Conservation (phyloP, 345 rosid genomes). For the Arabidopsis suecica region DNA sequence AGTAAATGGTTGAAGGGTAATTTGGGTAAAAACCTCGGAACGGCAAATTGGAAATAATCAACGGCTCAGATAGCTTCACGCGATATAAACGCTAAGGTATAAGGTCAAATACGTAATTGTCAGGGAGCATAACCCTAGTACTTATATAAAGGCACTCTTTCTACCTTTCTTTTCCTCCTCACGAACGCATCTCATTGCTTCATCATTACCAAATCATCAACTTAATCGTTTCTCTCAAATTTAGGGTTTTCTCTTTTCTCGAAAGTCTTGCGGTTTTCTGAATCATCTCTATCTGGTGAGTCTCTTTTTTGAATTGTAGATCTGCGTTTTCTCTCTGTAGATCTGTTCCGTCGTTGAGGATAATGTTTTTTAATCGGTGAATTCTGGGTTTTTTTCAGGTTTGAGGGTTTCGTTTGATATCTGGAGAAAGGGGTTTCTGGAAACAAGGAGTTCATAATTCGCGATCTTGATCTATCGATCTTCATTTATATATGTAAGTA, state of each 20-base stretch:
- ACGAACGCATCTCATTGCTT: constrained; percentile 47
- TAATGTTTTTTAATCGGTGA: background rate
- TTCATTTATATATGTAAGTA: constrained; percentile 33
- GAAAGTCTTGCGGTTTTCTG: constrained; percentile 19
- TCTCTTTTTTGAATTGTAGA: background rate
- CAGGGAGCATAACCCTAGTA: background rate
- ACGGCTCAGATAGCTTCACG: constrained; percentile 24
- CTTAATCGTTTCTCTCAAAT: constrained; percentile 24
- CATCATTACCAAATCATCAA: constrained; percentile 48
- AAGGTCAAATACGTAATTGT: constrained; percentile 37
- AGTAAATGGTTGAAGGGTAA: constrained; percentile 14
- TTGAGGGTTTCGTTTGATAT: constrained; percentile 41
- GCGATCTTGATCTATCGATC: background rate
- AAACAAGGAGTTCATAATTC: background rate
- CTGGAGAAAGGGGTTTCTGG: constrained; percentile 31
- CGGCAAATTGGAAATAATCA: constrained; percentile 26
- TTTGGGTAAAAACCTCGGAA: constrained; percentile 13
- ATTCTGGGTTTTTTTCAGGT: constrained; percentile 28
- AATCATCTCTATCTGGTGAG: constrained; percentile 40
- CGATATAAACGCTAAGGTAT: background rate
- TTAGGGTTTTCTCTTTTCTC: constrained; percentile 26
- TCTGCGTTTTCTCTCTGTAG: constrained; percentile 4
- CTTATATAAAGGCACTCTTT: constrained; percentile 32
- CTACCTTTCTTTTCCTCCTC: constrained; percentile 19
- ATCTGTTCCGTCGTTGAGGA: background rate